Evolutionary conservation across 306 rosid genomes (phyloP).

Genomic region (Calophaca sinica): DNA sequence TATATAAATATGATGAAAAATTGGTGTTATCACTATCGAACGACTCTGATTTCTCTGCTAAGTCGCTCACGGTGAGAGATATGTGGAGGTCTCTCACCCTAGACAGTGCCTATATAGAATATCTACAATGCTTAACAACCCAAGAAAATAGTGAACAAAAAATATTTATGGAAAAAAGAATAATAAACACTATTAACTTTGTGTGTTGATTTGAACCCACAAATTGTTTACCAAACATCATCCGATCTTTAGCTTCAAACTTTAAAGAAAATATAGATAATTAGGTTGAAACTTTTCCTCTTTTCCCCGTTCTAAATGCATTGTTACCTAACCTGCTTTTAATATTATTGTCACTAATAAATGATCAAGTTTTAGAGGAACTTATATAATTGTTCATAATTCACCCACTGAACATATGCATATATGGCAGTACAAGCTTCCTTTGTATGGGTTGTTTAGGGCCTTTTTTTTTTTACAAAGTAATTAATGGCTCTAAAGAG

Average conservation of each 20-base stretch:
- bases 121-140: too few relatives aligned
- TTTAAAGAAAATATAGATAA: constrained; percentile 41
- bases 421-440: constrained; percentile 18
- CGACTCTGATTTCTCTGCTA: too few relatives aligned
- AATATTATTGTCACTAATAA: constrained; percentile 38
- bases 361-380: constrained; percentile 24
- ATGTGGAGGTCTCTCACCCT: too few relatives aligned
- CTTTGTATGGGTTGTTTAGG: constrained; percentile 29
- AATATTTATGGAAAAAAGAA: not conserved
- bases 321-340: constrained; percentile 44
- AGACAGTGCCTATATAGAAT: too few relatives aligned
- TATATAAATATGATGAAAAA: too few relatives aligned
- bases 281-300: constrained; percentile 34
- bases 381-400: constrained; percentile 36
- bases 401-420: constrained; percentile 9
- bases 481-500: too few relatives aligned
- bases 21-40: too few relatives aligned
- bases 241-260: constrained; percentile 35
- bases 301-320: constrained; percentile 12
- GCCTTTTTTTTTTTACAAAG: too few relatives aligned
- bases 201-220: constrained; percentile 46
- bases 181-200: constrained; percentile 1
- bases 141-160: not conserved
- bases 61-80: too few relatives aligned
- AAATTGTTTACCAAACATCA: constrained; percentile 44